These are phyloP conservation scores for Otatea glauca DNA, from an alignment of 176 grass and related monocot genomes.

Conservation along the genomic window DNA sequence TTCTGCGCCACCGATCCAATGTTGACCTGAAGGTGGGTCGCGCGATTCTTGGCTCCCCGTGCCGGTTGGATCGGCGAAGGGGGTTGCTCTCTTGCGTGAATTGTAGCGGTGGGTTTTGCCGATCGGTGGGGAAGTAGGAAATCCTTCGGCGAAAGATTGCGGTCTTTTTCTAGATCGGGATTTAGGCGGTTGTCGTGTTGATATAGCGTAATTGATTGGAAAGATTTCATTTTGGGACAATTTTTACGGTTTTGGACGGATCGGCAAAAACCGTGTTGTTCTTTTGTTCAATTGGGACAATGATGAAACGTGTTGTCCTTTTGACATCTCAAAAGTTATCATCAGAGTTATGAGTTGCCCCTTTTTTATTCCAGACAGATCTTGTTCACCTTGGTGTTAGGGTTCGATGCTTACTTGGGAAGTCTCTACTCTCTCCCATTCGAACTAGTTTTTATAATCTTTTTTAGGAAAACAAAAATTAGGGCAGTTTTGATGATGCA, in stretches of 20 bases:
- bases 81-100: not conserved
- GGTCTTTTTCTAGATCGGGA: slow-evolving; percentile 24
- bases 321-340: slow-evolving; percentile 2
- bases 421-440: not conserved
- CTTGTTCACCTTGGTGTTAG: slow-evolving; percentile 25
- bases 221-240: not conserved
- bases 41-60: not conserved
- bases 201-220: not conserved
- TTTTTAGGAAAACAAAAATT: not conserved
- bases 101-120: not conserved
- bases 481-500: slow-evolving; percentile 6
- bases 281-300: not conserved
- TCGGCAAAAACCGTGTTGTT: not conserved
- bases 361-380: not conserved
- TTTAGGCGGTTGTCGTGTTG: not conserved
- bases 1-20: slow-evolving; percentile 79
- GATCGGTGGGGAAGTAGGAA: slow-evolving; percentile 14
- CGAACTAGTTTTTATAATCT: not conserved
- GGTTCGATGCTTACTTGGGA: slow-evolving; percentile 9
- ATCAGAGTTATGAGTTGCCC: not conserved
- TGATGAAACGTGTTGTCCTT: not conserved
- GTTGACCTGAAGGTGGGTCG: slow-evolving; percentile 88
- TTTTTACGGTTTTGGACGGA: not conserved
- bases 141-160: not conserved
- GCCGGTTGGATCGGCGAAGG: slow-evolving; percentile 24